Evolutionary conservation across 78 protist species (phyloP).

Genomic region (Cavenderia fasciculata): DNA sequence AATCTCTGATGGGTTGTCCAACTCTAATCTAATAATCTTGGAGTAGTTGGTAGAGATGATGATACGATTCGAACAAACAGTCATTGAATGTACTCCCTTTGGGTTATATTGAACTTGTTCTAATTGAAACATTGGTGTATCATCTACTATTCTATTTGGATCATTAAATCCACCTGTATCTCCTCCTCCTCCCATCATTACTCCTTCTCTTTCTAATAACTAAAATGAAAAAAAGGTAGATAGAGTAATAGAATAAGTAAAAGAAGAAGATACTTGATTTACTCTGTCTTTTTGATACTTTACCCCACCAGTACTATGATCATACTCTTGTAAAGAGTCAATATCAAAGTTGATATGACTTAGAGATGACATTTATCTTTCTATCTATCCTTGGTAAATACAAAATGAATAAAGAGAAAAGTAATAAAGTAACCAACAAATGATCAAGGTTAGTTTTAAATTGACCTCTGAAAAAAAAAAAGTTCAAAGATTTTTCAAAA

Average conservation of each 20-base stretch:
- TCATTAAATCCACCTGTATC: not conserved
- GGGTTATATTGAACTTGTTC: conserved; percentile 16
- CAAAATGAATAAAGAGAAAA: too few species aligned
- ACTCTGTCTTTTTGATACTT: too few species aligned
- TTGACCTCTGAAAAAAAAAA: too few species aligned
- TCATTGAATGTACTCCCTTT: conserved; percentile 34
- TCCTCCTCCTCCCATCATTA: not conserved
- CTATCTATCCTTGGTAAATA: too few species aligned
- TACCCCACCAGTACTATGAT: conserved; percentile 3
- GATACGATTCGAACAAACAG: conserved; percentile 17
- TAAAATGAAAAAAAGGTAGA: not conserved
- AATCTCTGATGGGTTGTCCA: conserved; percentile 5
- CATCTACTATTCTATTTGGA: not conserved
- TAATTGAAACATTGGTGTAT: conserved; percentile 23
- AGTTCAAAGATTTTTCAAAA: too few species aligned
- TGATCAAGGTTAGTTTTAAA: too few species aligned
- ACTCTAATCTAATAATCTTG: conserved; percentile 46
- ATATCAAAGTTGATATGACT: conserved; percentile 6
- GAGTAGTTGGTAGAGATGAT: conserved; percentile 25
- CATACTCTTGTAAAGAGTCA: not conserved
- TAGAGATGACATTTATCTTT: too few species aligned
- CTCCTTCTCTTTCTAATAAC: not conserved
- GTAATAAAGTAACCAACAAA: too few species aligned
- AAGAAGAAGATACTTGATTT: not conserved
- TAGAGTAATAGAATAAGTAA: not conserved